phyloP scores from a whole-genome alignment of 805 yeast genomes.

The Metschnikowia peoriensis region DNA sequence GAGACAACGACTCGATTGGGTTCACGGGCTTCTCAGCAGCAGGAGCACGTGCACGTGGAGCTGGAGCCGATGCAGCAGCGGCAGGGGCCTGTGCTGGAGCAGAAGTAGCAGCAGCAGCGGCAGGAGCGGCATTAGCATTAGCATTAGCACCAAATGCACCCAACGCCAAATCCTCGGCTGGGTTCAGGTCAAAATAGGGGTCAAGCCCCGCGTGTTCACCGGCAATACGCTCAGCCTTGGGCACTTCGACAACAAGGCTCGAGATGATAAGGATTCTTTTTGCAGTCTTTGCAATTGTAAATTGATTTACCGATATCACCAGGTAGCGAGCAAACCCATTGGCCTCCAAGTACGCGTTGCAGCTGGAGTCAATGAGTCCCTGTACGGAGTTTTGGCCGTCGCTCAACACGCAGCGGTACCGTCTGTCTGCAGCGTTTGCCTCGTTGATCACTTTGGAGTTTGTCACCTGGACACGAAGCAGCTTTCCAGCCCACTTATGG shows the following conservation, averaged over 20 bases:
- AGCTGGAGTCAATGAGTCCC: slow-evolving; percentile 41
- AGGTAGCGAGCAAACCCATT: slow-evolving; percentile 47
- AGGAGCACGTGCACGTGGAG: slow-evolving; percentile 4
- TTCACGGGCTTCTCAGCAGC: slow-evolving; percentile 35
- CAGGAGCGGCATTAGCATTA: neutral
- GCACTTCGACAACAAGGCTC: slow-evolving; percentile 42
- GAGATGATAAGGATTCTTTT: slow-evolving; percentile 50
- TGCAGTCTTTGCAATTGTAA: slow-evolving; percentile 45
- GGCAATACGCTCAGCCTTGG: slow-evolving; percentile 36
- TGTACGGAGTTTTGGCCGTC: slow-evolving; percentile 41
- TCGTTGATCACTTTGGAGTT: slow-evolving; percentile 33
- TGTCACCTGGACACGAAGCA: slow-evolving; percentile 33
- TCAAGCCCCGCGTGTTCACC: slow-evolving; percentile 47
- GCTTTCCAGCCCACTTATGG: slow-evolving; percentile 26
- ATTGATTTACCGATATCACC: slow-evolving; percentile 41
- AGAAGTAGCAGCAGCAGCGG: neutral
- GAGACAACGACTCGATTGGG: slow-evolving; percentile 85
- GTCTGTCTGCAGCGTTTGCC: slow-evolving; percentile 19
- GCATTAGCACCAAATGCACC: slow-evolving; percentile 11
- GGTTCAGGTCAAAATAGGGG: slow-evolving; percentile 56
- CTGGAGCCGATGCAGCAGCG: slow-evolving; percentile 12
- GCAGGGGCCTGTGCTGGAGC: neutral
- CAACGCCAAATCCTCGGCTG: slow-evolving; percentile 46
- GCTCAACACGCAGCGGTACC: slow-evolving; percentile 35
- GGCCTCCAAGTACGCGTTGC: slow-evolving; percentile 38